Evolutionary conservation across 305 asterid species (phyloP), one percentile per base, ranked within the genome.

Genomic region (Plantago rigida): DNA sequence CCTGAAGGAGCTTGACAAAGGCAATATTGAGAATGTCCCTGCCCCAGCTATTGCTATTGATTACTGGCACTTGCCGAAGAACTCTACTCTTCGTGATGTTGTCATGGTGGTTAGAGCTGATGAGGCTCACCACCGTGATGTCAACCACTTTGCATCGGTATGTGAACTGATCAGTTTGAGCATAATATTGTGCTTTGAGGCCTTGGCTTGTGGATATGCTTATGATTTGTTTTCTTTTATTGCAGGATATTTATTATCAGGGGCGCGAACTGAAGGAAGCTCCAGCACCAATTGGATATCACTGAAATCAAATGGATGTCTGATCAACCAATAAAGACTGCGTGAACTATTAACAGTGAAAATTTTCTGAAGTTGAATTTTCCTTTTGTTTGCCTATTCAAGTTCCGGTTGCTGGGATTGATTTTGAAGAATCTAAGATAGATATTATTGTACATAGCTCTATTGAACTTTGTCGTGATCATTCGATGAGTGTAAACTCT

Each of bases 91-190:
- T 19, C 86, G 92, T 3, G 96, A 87, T 64, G 94, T 87, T 47
- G 87, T 87, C 28, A 45, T 76, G 69, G 84, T 81, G 48, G 84
- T 87, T 2, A 64, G 96, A 63, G 94, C 87, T 11, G 96, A 87
- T 24, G 96, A 87, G 79, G 96, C 96, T 58, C 94, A 87, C 68
- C 96, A 87, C 71, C 94, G 94, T 0, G 96, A 87, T 67, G 94
- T 87, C 60, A 87, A 87, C 64, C 94, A 87, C 77, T 85, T 75
- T 69, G 96, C 94, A 55, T 85, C 96, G 47, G 96, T 85, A 75
- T 3, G 71, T 63, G 3, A 3, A 11, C 42, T 29, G 19, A 12
- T 12, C 9, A 44, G n/a, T 17, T 41, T 13, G 10, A 3, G 10
- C 44, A 5, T 6, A 36, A 8, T 8, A 17, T 12, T 17, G 3